Evolutionary conservation across 352 stramenopile genomes (phyloP).

Genomic region (Saprolegnia parasitica): DNA sequence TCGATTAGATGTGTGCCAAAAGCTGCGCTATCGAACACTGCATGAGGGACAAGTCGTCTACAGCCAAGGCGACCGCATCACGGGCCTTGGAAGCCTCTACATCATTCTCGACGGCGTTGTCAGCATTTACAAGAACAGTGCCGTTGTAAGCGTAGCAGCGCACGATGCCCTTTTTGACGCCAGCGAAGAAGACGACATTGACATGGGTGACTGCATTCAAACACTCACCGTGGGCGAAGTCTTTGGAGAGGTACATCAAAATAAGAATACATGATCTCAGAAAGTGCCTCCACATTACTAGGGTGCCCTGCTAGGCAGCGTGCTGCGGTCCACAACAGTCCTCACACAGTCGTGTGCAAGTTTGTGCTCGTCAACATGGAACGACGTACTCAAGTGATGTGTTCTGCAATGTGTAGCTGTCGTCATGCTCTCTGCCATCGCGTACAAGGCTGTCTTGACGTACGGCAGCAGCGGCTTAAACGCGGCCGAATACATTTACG

Average conservation of each 20-base stretch:
- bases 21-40: neutral
- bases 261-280: neutral
- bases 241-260: conserved; percentile 13
- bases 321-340: conserved; percentile 7
- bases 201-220: conserved; percentile 13
- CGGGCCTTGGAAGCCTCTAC: neutral
- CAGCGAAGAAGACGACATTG: neutral
- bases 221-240: conserved; percentile 12
- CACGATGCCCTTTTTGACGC: neutral
- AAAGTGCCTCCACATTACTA: neutral
- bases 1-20: conserved; percentile 14
- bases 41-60: conserved; percentile 28
- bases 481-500: conserved; percentile 6
- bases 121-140: conserved; percentile 17
- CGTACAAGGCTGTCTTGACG: conserved; percentile 1
- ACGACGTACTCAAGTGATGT: neutral
- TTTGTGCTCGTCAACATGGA: neutral
- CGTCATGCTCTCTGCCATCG: neutral
- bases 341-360: conserved; percentile 22
- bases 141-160: neutral
- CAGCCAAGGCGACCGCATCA: conserved; percentile 20
- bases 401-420: conserved; percentile 13
- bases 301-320: neutral
- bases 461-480: neutral
- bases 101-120: conserved; percentile 21